Percentiles rank a stretch among this genome's conserved stretches.
phyloP scores from a whole-genome alignment of 176 grass and related monocot genomes.

The Bonia amplexicaulis region DNA sequence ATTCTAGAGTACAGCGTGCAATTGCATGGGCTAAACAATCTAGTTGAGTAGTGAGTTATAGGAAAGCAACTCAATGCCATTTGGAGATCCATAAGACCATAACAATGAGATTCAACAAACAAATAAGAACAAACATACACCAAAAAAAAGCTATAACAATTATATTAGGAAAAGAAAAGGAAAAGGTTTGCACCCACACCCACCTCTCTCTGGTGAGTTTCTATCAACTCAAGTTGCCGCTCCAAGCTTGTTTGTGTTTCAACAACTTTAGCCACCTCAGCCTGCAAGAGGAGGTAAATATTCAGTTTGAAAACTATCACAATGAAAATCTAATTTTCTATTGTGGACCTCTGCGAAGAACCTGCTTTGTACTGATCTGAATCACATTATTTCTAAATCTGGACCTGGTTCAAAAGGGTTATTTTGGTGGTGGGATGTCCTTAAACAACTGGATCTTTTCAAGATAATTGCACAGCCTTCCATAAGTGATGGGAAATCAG shows the following conservation, averaged over 20 bases:
- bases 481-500: not conserved
- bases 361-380: not conserved
- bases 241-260: slow-evolving; percentile 95
- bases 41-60: not conserved
- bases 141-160: not conserved
- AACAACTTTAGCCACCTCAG: slow-evolving; percentile 98
- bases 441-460: not conserved
- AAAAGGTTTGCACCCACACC: not conserved
- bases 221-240: slow-evolving; percentile 90
- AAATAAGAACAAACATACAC: not conserved
- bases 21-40: not conserved
- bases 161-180: not conserved
- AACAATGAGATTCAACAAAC: not conserved
- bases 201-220: slow-evolving; percentile 97
- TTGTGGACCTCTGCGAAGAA: not conserved
- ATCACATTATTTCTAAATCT: not conserved
- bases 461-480: not conserved
- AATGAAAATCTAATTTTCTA: not conserved
- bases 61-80: not conserved
- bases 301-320: not conserved
- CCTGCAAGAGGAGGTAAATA: slow-evolving; percentile 41
- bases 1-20: not conserved
- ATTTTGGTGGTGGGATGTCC: not conserved
- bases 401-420: not conserved
- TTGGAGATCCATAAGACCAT: not conserved